Base-by-base conservation (phyloP, 1,284 basidiomycete species). In the Sporisorium exsertum region DNA sequence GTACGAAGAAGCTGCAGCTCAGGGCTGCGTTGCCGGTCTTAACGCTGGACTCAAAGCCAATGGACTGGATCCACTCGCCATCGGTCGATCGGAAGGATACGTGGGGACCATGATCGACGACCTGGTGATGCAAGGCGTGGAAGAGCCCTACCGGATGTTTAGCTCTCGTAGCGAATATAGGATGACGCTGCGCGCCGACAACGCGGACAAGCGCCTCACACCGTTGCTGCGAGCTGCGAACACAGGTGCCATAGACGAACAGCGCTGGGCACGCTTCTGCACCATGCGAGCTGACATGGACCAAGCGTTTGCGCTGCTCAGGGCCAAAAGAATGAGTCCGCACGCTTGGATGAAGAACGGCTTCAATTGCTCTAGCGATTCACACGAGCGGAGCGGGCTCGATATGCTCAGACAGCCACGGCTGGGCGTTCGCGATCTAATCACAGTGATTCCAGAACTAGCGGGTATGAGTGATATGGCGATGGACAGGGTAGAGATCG, bases 91-190 rank as follows among this genome's bases (percentile, higher is more conserved):
- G 7, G 92, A 94, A 74, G 92, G 92, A 1, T 95, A 91, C 80
- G 88, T 92, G 6, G 94, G 94, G 0, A 94, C 95, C 2, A 92
- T 95, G 91, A 91, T 95, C 45, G 94, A 95, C 84, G 94, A 95
- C 83, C 88, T 95, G 33, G 91, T 93, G 22, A 90, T 92, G 47
- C 93, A 94, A 82, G 94, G 94, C 1, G 91, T 93, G 1, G 92
- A 94, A 82, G 94, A 95, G 84, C 94, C 93, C 56, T 95, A 95
- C 80, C 91, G 94, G 40, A 95, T 95, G 93, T 95, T 95, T 84
- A 95, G 94, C 0, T 92, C 92, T 22, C 89, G 94, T 50, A 93
- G 92, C 35, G 94, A 96, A 81, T 96, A 94, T 82, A 90, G 94
- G 29, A 91, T 96, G 89, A 91, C 91, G 0, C 88, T 95, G 47